A percentile compares a stretch with the other conserved stretches of the same genome.
These are phyloP conservation scores for Venturia effusa DNA, from an alignment of 2,329 filamentous ascomycete species.

Conservation along the genomic window DNA sequence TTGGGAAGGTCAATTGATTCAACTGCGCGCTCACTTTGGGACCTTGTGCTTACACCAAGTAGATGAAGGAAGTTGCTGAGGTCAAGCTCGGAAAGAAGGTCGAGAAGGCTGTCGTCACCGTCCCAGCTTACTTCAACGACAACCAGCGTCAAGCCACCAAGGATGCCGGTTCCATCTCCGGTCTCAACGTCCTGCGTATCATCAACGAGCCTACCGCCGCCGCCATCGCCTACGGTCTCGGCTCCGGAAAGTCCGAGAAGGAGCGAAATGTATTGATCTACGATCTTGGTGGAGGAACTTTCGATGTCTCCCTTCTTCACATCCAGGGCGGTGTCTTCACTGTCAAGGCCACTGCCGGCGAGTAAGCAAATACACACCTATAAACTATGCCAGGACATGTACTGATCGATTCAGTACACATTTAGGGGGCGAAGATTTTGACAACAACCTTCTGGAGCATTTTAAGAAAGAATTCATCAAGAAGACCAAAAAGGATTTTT, in stretches of 20 bases:
- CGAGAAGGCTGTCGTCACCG: conserved; percentile 97
- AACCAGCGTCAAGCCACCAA: conserved; percentile 97
- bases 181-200: conserved; percentile 96
- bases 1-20: conserved; percentile 66
- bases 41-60: conserved; percentile 12
- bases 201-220: conserved; percentile 99
- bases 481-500: conserved; percentile 50
- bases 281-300: conserved; percentile 96
- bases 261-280: conserved; percentile 99
- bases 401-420: conserved; percentile 25
- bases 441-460: conserved; percentile 95
- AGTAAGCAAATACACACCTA: too few species aligned
- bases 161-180: conserved; percentile 94
- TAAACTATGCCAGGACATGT: too few species aligned
- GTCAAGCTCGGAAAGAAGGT: conserved; percentile 98
- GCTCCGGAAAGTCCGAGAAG: conserved; percentile 59
- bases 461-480: conserved; percentile 86
- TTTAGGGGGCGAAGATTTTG: conserved; percentile 95
- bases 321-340: conserved; percentile 99
- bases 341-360: conserved; percentile 96
- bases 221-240: conserved; percentile 91
- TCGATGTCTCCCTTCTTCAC: conserved; percentile 96
- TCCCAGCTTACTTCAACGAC: conserved; percentile 98
- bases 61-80: conserved; percentile 99
- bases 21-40: neutral